A percentile compares a stretch with the other conserved stretches of the same genome.
phyloP scores from a whole-genome alignment of 106 monocot genomes.

The Amphibolis antarctica region DNA sequence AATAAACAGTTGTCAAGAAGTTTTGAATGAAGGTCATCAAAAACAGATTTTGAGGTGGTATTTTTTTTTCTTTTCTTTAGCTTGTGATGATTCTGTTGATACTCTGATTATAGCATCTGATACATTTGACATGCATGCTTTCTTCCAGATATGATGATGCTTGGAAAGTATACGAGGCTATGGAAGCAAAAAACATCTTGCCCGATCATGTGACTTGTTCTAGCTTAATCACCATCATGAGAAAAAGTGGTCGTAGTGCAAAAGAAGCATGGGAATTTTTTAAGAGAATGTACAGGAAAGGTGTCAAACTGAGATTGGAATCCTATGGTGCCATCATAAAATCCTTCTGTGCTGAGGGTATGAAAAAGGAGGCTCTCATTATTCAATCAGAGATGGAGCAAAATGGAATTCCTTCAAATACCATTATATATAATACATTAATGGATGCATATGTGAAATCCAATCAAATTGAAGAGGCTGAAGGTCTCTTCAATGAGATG shows the following conservation, averaged over 20 bases:
- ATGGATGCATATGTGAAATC: conserved; percentile 84
- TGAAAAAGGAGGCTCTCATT: conserved; percentile 84
- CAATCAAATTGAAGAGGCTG: conserved; percentile 75
- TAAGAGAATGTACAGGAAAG: conserved; percentile 69
- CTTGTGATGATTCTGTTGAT: too few species aligned
- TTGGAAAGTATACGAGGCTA: conserved; percentile 61
- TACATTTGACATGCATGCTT: too few species aligned
- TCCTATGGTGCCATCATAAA: conserved; percentile 58
- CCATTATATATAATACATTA: conserved; percentile 80
- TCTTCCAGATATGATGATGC: conserved; percentile 74
- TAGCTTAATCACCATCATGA: conserved; percentile 60
- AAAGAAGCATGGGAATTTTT: conserved; percentile 94
- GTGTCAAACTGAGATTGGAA: conserved; percentile 64
- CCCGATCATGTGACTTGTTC: conserved; percentile 90
- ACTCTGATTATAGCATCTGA: too few species aligned
- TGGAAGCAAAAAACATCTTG: conserved; percentile 65
- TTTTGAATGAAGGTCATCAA: too few species aligned
- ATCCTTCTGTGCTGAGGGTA: conserved; percentile 74
- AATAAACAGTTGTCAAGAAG: too few species aligned
- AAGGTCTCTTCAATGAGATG: conserved; percentile 85
- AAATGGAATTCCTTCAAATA: conserved; percentile 71
- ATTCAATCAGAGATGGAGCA: conserved; percentile 93
- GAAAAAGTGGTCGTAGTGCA: conserved; percentile 46
- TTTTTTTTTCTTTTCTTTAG: too few species aligned
- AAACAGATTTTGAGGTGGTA: too few species aligned